Conservation (phyloP, 1,139 yeast species). For the Nakaseomyces nivariensis region DNA sequence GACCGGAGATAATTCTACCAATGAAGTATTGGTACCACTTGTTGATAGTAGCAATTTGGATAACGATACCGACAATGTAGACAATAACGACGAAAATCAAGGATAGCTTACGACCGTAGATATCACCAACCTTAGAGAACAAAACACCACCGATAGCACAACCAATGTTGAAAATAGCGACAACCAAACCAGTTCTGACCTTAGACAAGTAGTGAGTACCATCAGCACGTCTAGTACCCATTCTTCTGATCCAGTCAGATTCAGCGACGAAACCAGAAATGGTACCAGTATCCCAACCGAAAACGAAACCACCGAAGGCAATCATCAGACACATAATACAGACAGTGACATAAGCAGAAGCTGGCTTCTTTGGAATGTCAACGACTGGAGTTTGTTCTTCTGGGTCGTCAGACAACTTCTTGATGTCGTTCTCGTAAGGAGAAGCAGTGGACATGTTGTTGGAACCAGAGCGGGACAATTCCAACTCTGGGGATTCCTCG, state of each 20-base stretch:
- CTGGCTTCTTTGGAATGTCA: conserved; percentile 36
- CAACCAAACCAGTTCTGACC: conserved; percentile 52
- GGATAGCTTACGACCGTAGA: conserved; percentile 53
- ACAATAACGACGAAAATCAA: conserved; percentile 45
- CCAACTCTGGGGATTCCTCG: conserved; percentile 9
- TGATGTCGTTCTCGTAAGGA: conserved; percentile 15
- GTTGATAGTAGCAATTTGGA: conserved; percentile 49
- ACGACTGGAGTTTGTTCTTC: conserved; percentile 7
- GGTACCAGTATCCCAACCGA: conserved; percentile 74
- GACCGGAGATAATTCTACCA: conserved; percentile 58
- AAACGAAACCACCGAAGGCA: conserved; percentile 62
- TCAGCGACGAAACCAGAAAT: conserved; percentile 69
- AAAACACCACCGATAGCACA: conserved; percentile 60
- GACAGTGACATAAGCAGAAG: conserved; percentile 41
- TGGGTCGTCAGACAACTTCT: conserved; percentile 9
- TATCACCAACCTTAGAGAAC: conserved; percentile 46
- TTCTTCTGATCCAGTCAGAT: conserved; percentile 48
- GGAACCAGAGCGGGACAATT: conserved; percentile 13
- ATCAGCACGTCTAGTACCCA: conserved; percentile 31
- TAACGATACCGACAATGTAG: conserved; percentile 52
- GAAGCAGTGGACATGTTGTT: conserved; percentile 16
- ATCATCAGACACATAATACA: conserved; percentile 35
- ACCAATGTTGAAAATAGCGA: conserved; percentile 61
- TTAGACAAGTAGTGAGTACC: conserved; percentile 39
- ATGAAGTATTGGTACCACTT: conserved; percentile 48